Conservation (phyloP, 1,139 yeast genomes). For the Diutina mesorugosa region DNA sequence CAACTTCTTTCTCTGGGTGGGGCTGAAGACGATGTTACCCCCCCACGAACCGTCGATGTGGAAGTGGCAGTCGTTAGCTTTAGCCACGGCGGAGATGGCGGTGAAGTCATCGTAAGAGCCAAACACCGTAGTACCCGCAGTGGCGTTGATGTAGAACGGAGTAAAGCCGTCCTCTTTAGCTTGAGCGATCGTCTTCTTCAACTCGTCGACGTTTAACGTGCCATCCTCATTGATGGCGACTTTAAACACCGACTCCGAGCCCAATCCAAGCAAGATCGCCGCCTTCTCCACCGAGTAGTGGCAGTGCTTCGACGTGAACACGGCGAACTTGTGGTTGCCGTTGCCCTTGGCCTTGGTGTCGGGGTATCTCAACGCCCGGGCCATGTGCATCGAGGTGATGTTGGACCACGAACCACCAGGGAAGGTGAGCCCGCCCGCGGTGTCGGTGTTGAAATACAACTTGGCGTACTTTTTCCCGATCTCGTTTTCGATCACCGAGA, state of each 20-base stretch:
- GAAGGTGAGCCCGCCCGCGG: slow-evolving; percentile 74
- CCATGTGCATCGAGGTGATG: slow-evolving; percentile 68
- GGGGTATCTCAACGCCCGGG: slow-evolving; percentile 54
- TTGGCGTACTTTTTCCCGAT: slow-evolving; percentile 59
- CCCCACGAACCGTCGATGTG: slow-evolving; percentile 94
- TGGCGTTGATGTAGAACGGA: slow-evolving; percentile 68
- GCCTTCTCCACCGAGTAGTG: slow-evolving; percentile 80
- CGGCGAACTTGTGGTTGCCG: slow-evolving; percentile 41
- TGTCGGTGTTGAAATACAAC: slow-evolving; percentile 29
- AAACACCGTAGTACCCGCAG: slow-evolving; percentile 84
- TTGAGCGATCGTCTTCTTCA: slow-evolving; percentile 31
- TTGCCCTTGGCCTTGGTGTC: slow-evolving; percentile 60
- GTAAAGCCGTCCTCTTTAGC: slow-evolving; percentile 43
- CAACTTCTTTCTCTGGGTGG: slow-evolving; percentile 31
- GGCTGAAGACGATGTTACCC: slow-evolving; percentile 65
- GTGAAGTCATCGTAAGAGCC: slow-evolving; percentile 70
- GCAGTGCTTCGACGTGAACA: slow-evolving; percentile 60
- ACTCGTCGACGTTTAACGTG: slow-evolving; percentile 34
- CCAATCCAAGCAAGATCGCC: slow-evolving; percentile 67
- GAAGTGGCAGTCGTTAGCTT: slow-evolving; percentile 49
- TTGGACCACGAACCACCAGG: slow-evolving; percentile 88
- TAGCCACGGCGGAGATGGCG: slow-evolving; percentile 41
- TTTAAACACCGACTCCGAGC: slow-evolving; percentile 50
- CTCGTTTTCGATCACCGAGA: slow-evolving; percentile 61
- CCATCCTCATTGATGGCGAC: slow-evolving; percentile 48